Evolutionary conservation across 164 flowering plant species (phyloP).

Genomic region (Nymphaea thermarum): DNA sequence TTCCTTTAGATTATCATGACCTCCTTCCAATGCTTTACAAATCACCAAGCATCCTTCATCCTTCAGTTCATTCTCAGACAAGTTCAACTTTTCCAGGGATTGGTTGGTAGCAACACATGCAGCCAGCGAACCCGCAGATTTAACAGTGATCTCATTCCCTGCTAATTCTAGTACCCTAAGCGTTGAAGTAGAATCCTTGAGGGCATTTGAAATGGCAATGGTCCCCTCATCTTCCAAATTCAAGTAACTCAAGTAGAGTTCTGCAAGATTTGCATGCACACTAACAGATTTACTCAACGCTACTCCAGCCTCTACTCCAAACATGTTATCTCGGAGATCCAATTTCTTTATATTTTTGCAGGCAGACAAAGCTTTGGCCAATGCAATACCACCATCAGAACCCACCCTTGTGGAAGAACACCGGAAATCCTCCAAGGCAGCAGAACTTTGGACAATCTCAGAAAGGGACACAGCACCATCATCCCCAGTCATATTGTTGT

Average conservation of each 20-base stretch:
- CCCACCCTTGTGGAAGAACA: slow-evolving; percentile 93
- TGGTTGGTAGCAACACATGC: slow-evolving; percentile 39
- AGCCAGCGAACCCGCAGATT: slow-evolving; percentile 47
- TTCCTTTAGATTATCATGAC: slow-evolving; percentile 35
- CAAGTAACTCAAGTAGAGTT: slow-evolving; percentile 64
- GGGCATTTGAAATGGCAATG: slow-evolving; percentile 39
- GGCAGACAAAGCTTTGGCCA: slow-evolving; percentile 48
- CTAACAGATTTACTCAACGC: slow-evolving; percentile 48
- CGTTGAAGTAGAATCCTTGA: slow-evolving; percentile 41
- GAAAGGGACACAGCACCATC: slow-evolving; percentile 80
- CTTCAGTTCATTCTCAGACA: slow-evolving; percentile 74
- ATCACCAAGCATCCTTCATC: slow-evolving; percentile 60
- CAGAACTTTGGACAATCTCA: slow-evolving; percentile 56
- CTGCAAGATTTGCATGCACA: slow-evolving; percentile 25
- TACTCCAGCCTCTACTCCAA: slow-evolving; percentile 62
- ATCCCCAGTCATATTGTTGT: slow-evolving; percentile 94
- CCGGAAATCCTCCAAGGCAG: slow-evolving; percentile 67
- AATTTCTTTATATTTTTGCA: slow-evolving; percentile 56
- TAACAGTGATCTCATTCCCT: slow-evolving; percentile 72
- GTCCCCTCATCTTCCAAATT: slow-evolving; percentile 82
- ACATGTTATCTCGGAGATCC: slow-evolving; percentile 82
- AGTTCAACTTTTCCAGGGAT: slow-evolving; percentile 43
- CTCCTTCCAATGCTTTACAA: slow-evolving; percentile 39
- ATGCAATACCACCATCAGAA: slow-evolving; percentile 66
- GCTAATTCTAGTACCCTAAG: slow-evolving; percentile 73